phyloP scores from a whole-genome alignment of 495 filamentous ascomycete genomes.

The Cudoniella acicularis region DNA sequence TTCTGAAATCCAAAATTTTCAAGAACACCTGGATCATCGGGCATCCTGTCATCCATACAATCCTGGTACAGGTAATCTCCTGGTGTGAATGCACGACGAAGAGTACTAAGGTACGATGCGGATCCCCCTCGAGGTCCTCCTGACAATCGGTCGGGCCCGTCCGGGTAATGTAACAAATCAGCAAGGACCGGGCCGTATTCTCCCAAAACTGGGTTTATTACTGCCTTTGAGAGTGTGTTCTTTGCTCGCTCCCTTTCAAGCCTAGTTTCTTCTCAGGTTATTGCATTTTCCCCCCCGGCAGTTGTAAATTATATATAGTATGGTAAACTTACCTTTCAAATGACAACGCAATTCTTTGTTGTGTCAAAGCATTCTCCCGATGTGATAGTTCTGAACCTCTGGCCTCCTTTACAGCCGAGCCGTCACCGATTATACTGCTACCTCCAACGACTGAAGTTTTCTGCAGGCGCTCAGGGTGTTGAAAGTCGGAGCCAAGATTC shows the following conservation, averaged over 20 bases:
- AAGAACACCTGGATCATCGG: conserved; percentile 29
- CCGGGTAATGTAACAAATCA: not conserved
- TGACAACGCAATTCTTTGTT: not conserved
- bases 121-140: not conserved
- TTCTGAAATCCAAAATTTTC: conserved; percentile 30
- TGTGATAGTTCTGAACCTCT: not conserved
- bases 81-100: conserved; percentile 26
- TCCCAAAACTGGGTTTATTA: not conserved
- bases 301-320: no score
- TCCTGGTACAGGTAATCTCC: conserved; percentile 30
- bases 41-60: conserved; percentile 24
- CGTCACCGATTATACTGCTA: not conserved
- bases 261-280: not conserved
- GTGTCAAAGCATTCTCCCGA: not conserved
- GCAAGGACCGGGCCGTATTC: not conserved
- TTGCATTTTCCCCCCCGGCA: no score
- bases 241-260: not conserved
- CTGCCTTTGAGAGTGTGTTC: not conserved
- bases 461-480: not conserved
- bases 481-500: not conserved
- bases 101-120: not conserved
- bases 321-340: not conserved
- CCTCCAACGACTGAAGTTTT: not conserved
- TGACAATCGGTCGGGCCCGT: not conserved
- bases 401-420: not conserved